These are phyloP conservation scores for Paramecium sonneborni DNA, from an alignment of 73 alveolate species.

Conservation along the genomic window DNA sequence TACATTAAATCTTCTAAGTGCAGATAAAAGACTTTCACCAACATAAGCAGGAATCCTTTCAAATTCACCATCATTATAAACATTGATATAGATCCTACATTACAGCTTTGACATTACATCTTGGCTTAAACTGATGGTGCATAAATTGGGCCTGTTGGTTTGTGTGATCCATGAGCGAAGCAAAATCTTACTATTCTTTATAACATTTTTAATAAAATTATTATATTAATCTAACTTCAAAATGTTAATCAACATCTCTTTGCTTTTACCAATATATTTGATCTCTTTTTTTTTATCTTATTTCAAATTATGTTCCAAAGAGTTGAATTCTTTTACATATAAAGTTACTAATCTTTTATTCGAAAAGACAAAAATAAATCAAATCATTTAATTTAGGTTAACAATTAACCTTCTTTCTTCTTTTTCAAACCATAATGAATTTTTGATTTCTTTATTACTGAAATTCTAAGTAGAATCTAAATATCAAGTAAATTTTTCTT, in stretches of 20 bases:
- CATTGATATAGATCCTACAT: slow-evolving; percentile 27
- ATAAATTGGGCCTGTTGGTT: slow-evolving; percentile 44
- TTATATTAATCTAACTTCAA: background rate
- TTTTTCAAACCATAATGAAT: too few relatives aligned
- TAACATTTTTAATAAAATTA: background rate
- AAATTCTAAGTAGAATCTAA: background rate
- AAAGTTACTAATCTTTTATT: too few relatives aligned
- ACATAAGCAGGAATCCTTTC: slow-evolving; percentile 65
- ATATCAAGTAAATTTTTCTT: too few relatives aligned
- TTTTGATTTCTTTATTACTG: too few relatives aligned
- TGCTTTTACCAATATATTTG: too few relatives aligned
- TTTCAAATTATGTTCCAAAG: too few relatives aligned
- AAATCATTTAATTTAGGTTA: too few relatives aligned
- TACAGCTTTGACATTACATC: background rate
- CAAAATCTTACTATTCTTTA: slow-evolving; percentile 9
- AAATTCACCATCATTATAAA: slow-evolving; percentile 59
- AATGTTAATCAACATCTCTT: too few relatives aligned
- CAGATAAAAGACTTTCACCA: slow-evolving; percentile 64
- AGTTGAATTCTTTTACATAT: too few relatives aligned
- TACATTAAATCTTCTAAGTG: slow-evolving; percentile 56
- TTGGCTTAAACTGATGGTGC: slow-evolving; percentile 54
- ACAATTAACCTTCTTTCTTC: too few relatives aligned
- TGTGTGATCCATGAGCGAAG: slow-evolving; percentile 25
- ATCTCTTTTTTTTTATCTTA: too few relatives aligned
- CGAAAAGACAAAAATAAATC: too few relatives aligned